Conservation (phyloP, 2,329 filamentous ascomycete species). For the Trichophyton rubrum region DNA sequence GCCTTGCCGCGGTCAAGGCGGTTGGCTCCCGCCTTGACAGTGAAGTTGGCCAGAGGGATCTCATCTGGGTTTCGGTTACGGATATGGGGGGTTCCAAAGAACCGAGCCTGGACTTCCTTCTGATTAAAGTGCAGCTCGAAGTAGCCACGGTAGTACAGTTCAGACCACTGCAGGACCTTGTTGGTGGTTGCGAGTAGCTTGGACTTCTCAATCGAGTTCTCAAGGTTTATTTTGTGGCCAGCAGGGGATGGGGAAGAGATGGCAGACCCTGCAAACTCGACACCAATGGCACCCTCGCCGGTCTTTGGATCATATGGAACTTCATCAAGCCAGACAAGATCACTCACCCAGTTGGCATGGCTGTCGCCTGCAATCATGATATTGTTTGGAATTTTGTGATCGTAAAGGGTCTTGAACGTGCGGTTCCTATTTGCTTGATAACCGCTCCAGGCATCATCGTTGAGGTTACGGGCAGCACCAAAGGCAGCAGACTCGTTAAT, state of each 20-base stretch:
- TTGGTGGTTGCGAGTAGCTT: slow-evolving; percentile 40
- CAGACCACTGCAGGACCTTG: slow-evolving; percentile 58
- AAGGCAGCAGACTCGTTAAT: slow-evolving; percentile 20
- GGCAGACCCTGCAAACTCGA: slow-evolving; percentile 55
- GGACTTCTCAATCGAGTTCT: slow-evolving; percentile 38
- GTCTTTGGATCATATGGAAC: slow-evolving; percentile 41
- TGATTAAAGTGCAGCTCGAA: slow-evolving; percentile 50
- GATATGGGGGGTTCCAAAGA: slow-evolving; percentile 37
- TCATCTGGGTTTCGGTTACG: slow-evolving; percentile 6
- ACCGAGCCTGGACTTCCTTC: slow-evolving; percentile 49
- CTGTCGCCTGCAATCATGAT: slow-evolving; percentile 60
- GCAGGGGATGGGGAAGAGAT: slow-evolving; percentile 48
- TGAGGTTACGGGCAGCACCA: slow-evolving; percentile 28
- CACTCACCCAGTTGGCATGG: slow-evolving; percentile 53
- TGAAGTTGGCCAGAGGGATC: slow-evolving; percentile 22
- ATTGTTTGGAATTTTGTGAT: slow-evolving; percentile 58
- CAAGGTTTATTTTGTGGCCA: slow-evolving; percentile 48
- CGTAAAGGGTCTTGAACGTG: slow-evolving; percentile 53
- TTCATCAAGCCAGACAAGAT: slow-evolving; percentile 47
- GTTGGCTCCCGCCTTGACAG: slow-evolving; percentile 51
- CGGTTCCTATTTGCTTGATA: slow-evolving; percentile 60
- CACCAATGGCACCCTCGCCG: slow-evolving; percentile 45
- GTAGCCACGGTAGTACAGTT: slow-evolving; percentile 62
- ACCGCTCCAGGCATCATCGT: slow-evolving; percentile 52
- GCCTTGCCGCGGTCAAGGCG: slow-evolving; percentile 37